Conservation (phyloP, 768 basidiomycete genomes). For the Termitomyces sp. region DNA sequence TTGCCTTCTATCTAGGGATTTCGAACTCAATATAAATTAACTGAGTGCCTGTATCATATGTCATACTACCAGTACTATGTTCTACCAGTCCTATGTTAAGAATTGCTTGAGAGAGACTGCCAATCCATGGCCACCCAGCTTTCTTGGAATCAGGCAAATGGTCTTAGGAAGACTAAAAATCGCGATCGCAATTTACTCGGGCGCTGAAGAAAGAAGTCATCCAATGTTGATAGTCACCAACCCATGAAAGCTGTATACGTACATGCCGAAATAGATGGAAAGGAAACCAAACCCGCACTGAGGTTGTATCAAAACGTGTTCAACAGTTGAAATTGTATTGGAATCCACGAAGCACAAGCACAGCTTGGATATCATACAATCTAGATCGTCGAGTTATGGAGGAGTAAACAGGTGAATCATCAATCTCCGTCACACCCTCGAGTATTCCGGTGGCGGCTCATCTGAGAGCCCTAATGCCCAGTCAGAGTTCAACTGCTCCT, state of each 20-base stretch:
- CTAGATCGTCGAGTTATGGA: neutral
- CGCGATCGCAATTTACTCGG: too few species aligned
- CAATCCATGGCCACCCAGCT: too few species aligned
- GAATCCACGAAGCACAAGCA: neutral
- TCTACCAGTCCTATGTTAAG: too few species aligned
- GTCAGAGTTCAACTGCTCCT: constrained; percentile 2
- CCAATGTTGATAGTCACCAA: neutral
- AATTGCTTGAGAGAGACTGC: too few species aligned
- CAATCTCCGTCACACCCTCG: neutral
- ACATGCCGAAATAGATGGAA: neutral
- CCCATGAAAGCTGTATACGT: too few species aligned
- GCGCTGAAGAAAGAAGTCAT: neutral
- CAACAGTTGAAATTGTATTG: too few species aligned
- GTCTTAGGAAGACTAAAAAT: too few species aligned
- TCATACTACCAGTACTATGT: too few species aligned
- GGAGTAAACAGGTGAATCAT: too few species aligned
- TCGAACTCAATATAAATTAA: too few species aligned
- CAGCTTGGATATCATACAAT: neutral
- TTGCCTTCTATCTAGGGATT: neutral
- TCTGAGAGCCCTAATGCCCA: constrained; percentile 6
- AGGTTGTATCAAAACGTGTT: neutral
- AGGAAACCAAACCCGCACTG: neutral
- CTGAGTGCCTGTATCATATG: too few species aligned
- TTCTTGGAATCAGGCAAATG: too few species aligned
- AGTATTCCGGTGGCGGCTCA: constrained; percentile 15